A percentile compares a stretch with the other conserved stretches of the same genome.
Evolutionary conservation across 352 stramenopile genomes (phyloP).

Genomic region (Pythium volutum): DNA sequence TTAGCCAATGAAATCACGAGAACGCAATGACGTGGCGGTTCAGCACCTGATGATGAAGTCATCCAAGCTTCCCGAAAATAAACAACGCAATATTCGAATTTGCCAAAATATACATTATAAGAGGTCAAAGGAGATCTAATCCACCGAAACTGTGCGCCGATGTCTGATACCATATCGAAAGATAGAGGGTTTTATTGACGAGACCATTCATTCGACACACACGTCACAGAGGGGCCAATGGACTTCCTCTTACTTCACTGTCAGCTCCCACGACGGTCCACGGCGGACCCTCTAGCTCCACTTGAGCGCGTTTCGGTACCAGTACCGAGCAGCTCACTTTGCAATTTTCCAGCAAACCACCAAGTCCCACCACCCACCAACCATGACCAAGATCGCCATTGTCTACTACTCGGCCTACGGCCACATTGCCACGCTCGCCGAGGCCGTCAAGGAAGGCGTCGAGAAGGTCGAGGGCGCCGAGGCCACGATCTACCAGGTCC

Average conservation of each 20-base stretch:
- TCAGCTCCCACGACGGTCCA: too few relatives aligned
- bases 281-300: too few relatives aligned
- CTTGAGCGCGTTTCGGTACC: too few relatives aligned
- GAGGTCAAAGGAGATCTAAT: not conserved
- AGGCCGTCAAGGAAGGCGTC: conserved; percentile 58
- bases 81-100: not conserved
- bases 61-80: not conserved
- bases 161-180: not conserved
- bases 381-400: conserved; percentile 63
- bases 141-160: not conserved
- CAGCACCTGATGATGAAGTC: not conserved
- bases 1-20: conserved; percentile 17
- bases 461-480: conserved; percentile 48
- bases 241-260: not conserved
- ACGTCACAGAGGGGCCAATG: conserved; percentile 2
- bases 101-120: not conserved
- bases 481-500: conserved; percentile 58
- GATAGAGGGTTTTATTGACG: not conserved
- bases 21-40: conserved; percentile 7
- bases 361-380: conserved; percentile 7
- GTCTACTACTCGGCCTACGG: conserved; percentile 82
- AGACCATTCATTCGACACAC: not conserved
- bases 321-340: conserved; percentile 12
- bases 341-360: conserved; percentile 20
- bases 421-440: conserved; percentile 60